A percentile compares a stretch with the other conserved stretches of the same genome.
These are phyloP conservation scores for Serendipita sp. DNA, from an alignment of 768 basidiomycete species.

Conservation along the genomic window DNA sequence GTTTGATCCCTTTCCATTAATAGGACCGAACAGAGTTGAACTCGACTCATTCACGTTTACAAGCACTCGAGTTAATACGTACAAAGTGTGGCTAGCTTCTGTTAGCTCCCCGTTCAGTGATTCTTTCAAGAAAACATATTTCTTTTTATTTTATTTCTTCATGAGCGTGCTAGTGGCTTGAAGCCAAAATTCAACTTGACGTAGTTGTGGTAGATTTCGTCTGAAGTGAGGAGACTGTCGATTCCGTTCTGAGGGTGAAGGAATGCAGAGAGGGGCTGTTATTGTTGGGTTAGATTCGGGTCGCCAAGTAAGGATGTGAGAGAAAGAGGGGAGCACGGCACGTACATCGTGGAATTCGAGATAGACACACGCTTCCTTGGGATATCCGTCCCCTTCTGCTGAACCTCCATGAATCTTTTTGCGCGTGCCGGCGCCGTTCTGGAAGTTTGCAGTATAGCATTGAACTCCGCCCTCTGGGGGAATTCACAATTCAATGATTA, in stretches of 20 bases:
- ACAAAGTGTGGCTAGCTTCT: too few relatives aligned
- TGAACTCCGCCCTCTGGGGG: slow-evolving; percentile 52
- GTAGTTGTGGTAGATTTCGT: slow-evolving; percentile 61
- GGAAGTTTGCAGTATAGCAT: slow-evolving; percentile 51
- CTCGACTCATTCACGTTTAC: too few relatives aligned
- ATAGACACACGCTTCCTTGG: slow-evolving; percentile 43
- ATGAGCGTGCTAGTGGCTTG: not conserved
- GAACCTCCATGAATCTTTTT: slow-evolving; percentile 66
- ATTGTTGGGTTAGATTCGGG: too few relatives aligned
- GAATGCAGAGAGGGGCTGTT: slow-evolving; percentile 50
- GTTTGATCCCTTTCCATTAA: too few relatives aligned
- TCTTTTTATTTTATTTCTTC: not conserved
- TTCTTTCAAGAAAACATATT: too few relatives aligned
- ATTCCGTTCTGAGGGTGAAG: slow-evolving; percentile 37
- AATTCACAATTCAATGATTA: not conserved
- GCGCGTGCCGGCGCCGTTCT: slow-evolving; percentile 34
- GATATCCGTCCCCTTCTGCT: slow-evolving; percentile 49
- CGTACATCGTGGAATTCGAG: slow-evolving; percentile 51
- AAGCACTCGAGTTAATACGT: too few relatives aligned
- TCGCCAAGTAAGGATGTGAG: too few relatives aligned
- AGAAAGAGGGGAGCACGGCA: not conserved
- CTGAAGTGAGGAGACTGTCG: slow-evolving; percentile 52
- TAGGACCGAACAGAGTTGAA: too few relatives aligned
- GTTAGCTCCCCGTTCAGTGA: too few relatives aligned
- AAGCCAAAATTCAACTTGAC: slow-evolving; percentile 37